Conservation (phyloP, 805 yeast genomes). For the Torulaspora microellipsoides region DNA sequence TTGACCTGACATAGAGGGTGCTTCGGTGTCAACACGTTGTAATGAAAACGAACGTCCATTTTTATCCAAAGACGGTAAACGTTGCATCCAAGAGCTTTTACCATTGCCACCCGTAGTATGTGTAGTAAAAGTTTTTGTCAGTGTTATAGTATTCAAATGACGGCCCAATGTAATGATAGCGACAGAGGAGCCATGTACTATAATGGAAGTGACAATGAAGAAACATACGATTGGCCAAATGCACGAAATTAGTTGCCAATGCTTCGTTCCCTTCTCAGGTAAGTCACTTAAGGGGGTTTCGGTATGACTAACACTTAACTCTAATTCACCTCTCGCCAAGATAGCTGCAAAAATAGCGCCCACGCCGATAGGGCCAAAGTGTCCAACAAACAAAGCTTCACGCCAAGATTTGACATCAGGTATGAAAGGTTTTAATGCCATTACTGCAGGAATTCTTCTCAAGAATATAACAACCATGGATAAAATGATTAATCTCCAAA, state of each 20-base stretch:
- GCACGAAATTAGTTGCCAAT: constrained; percentile 54
- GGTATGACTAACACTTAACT: constrained; percentile 44
- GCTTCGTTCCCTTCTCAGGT: constrained; percentile 45
- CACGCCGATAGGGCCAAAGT: constrained; percentile 95
- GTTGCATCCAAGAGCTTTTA: constrained; percentile 70
- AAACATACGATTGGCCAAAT: constrained; percentile 86
- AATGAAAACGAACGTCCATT: constrained; percentile 71
- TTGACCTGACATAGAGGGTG: constrained; percentile 26
- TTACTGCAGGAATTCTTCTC: constrained; percentile 78
- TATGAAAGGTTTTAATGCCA: constrained; percentile 67
- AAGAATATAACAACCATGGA: constrained; percentile 71
- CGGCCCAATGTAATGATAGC: constrained; percentile 73
- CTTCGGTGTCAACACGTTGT: constrained; percentile 72
- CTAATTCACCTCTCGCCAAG: constrained; percentile 68
- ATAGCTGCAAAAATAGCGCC: constrained; percentile 87
- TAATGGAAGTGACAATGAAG: constrained; percentile 71
- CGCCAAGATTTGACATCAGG: constrained; percentile 91
- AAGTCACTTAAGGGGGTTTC: constrained; percentile 53
- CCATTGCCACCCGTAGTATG: constrained; percentile 52
- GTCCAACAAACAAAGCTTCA: constrained; percentile 91
- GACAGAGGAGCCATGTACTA: constrained; percentile 89
- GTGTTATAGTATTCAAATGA: constrained; percentile 84
- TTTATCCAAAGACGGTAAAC: constrained; percentile 73
- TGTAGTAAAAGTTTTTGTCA: constrained; percentile 85
- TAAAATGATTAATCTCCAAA: constrained; percentile 75